Evolutionary conservation across 805 yeast genomes (phyloP), one percentile per base, ranked within the genome.

Genomic region (Cyberlindnera maclurae): DNA sequence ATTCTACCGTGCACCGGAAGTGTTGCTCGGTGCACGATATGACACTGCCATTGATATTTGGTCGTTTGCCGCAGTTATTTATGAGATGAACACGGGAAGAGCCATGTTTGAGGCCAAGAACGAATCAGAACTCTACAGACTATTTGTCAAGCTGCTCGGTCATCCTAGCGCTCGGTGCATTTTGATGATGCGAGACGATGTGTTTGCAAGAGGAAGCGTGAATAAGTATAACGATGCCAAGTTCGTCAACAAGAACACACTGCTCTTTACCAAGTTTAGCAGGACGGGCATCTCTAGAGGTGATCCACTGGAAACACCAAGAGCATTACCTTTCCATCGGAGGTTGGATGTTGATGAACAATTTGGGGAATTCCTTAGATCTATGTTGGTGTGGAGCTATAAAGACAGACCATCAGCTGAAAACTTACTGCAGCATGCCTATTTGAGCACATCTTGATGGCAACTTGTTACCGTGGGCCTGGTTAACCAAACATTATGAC

Each of bases 51-150:
- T 86, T 45, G 96, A 86, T 59, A 81, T 87, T 59, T 86, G 96
- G 96, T 84, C 95, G 10, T 86, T 90, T 6, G 94, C 90, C 9
- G 81, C 93, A 51, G 81, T 86, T 42, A 70, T 87, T 55, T 93
- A 89, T 16, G 96, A 86, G 57, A 79, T 86, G 87, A 78, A 82
- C 51, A 80, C 87, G 1, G 95, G 96, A 12, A 75, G 79, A 45
- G 94, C 95, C 1, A 64, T 86, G 42, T 86, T 86, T 56, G 89
- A 93, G 11, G 95, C 95, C 3, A 71, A 83, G 12, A 77, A 86
- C 32, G 88, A 85, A 58, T 85, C 77, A 24, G 90, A 84, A 57
- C 87, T 87, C 55, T 70, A 85, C 51, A 70, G 74, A 52, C 72
- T 77, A 52, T 82, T 82, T 36, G 82, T 85, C 61, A 72, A 86